Evolutionary conservation across 164 flowering plant species (phyloP).

Genomic region (Macadamia tetraphylla): DNA sequence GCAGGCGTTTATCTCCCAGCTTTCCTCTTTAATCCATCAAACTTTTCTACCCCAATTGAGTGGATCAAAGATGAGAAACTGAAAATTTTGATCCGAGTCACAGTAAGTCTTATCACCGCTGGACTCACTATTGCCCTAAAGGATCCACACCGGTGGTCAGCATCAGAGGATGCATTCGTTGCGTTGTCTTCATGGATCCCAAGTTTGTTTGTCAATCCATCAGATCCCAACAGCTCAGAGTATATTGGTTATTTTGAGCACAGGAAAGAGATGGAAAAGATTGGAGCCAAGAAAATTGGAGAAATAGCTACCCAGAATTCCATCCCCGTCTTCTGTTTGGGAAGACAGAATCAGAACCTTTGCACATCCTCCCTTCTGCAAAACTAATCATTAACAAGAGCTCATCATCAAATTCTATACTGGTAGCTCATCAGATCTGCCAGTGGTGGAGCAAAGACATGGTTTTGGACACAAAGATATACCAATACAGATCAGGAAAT

Average conservation of each 20-base stretch:
- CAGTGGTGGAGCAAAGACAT: constrained; percentile 67
- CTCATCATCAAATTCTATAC: constrained; percentile 31
- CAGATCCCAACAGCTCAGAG: constrained; percentile 58
- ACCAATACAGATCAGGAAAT: constrained; percentile 22
- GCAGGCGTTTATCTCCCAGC: constrained; percentile 51
- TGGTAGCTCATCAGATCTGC: constrained; percentile 60
- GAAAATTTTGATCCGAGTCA: constrained; percentile 56
- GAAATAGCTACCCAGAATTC: constrained; percentile 61
- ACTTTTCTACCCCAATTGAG: constrained; percentile 65
- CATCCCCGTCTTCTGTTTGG: constrained; percentile 44
- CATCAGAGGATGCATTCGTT: constrained; percentile 36
- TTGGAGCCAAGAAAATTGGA: constrained; percentile 52
- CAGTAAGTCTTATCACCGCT: constrained; percentile 60
- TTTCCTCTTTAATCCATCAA: constrained; percentile 87
- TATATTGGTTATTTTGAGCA: constrained; percentile 76
- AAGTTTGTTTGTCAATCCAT: constrained; percentile 51
- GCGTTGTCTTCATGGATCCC: constrained; percentile 56
- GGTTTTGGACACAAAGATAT: constrained; percentile 30
- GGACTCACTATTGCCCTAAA: constrained; percentile 52
- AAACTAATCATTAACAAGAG: constrained; percentile 36
- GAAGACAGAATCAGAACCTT: constrained; percentile 39
- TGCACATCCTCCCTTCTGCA: constrained; percentile 72
- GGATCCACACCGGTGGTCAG: constrained; percentile 12
- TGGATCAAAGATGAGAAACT: constrained; percentile 51
- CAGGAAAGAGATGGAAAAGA: constrained; percentile 59